Evolutionary conservation across 805 yeast species (phyloP), one percentile per base, ranked within the genome.

Genomic region (Torulaspora quercuum): DNA sequence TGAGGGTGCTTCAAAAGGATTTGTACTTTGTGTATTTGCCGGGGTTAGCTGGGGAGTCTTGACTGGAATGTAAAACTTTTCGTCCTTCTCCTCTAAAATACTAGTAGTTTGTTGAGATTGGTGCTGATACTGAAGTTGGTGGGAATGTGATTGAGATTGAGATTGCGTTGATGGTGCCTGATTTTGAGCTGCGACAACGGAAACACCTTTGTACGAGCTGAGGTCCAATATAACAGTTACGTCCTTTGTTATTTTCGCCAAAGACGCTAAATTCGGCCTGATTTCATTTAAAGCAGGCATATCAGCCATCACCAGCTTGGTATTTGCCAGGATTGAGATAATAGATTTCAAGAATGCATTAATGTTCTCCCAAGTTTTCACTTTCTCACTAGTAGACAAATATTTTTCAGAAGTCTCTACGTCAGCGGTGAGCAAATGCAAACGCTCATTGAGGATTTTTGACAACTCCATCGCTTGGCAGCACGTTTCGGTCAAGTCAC

Each of bases 191-290:
- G 34, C 31, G 22, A 39, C 15, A 21, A 42, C 30, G 10, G 61
- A 55, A 9, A 56, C 61, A 17, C 50, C 52, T 37, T 68, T 64
- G 54, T 70, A 75, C 11, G 80, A 68, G 41, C 82, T 76, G 25
- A 73, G 69, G 55, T 89, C 96, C 27, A 89, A 64, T 49, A 85
- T 69, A n/a, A 86, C 79, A 0, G 97, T 88, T 10, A 90, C 82
- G 53, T 90, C 97, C 53, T 90, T 90, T 3, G 96, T 86, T 3
- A 89, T 83, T 46, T 86, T 78, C 0, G 97, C 89, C 41, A 90
- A 67, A 23, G 78, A 75, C 0, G 95, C 85, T 62, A 90, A 73
- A 5, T 84, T 76, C 6, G 89, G 80, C 40, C 95, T 68, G 5
- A 82, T 81, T 38, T 85, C 95, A 49, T 82, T 80, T 34, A 90